A percentile compares a stretch with the other conserved stretches of the same genome.
Conservation (phyloP, 2,329 filamentous ascomycete genomes). For the Bertia moriformis region DNA sequence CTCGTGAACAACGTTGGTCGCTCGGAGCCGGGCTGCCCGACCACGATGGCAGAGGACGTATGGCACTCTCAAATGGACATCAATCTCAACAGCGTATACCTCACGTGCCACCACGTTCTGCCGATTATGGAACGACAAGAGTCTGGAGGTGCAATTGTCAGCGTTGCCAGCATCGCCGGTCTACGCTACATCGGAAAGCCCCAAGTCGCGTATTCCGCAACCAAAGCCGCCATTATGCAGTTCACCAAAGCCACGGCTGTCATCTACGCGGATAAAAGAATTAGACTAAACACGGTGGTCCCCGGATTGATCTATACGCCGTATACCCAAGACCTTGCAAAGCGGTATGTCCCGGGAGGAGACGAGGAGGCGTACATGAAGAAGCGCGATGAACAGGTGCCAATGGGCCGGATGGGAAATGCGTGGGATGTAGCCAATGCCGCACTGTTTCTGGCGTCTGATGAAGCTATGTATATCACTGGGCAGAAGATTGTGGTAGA, state of each 20-base stretch:
- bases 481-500: constrained; percentile 36
- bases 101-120: constrained; percentile 33
- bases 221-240: constrained; percentile 23
- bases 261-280: constrained; percentile 22
- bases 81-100: constrained; percentile 39
- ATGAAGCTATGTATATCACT: constrained; percentile 44
- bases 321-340: constrained; percentile 19
- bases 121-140: constrained; percentile 36
- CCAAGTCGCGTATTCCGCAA: constrained; percentile 27
- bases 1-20: constrained; percentile 46
- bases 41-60: constrained; percentile 25
- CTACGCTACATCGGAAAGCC: constrained; percentile 33
- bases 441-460: constrained; percentile 38
- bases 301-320: constrained; percentile 32
- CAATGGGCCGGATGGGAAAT: constrained; percentile 42
- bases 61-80: constrained; percentile 38
- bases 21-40: constrained; percentile 34
- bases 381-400: constrained; percentile 38
- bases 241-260: constrained; percentile 22
- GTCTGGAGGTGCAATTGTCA: constrained; percentile 24
- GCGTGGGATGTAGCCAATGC: constrained; percentile 44
- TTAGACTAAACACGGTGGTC: constrained; percentile 28
- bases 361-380: constrained; percentile 29
- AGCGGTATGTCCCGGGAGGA: constrained; percentile 23
- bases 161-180: constrained; percentile 33